A percentile compares a stretch with the other conserved stretches of the same genome.
These are phyloP conservation scores for Fusarium sp. DNA, from an alignment of 2,329 filamentous ascomycete genomes.

Conservation along the genomic window DNA sequence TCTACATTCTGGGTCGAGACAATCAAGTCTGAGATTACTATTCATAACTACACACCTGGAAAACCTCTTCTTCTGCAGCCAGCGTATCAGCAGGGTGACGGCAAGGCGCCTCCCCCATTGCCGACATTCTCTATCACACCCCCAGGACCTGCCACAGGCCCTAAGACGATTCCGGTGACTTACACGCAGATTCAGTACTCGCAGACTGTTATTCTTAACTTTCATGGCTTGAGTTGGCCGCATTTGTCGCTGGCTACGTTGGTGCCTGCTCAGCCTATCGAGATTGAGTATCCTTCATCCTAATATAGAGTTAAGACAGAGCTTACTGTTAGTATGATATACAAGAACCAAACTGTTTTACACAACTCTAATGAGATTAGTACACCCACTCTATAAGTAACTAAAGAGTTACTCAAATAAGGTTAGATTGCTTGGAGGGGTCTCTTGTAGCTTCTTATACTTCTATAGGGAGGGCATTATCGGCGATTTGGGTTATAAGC, in stretches of 20 bases:
- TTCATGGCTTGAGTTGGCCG: slow-evolving; percentile 5
- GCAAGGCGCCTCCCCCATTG: slow-evolving; percentile 4
- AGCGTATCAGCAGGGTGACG: neutral
- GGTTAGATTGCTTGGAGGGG: too few relatives aligned
- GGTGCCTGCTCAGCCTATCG: slow-evolving; percentile 5
- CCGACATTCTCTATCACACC: slow-evolving; percentile 9
- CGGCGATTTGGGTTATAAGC: too few relatives aligned
- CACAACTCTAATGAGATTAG: too few relatives aligned
- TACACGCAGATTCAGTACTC: slow-evolving; percentile 24
- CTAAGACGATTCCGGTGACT: neutral
- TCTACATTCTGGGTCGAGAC: slow-evolving; percentile 16
- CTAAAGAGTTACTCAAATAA: too few relatives aligned
- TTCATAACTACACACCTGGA: neutral
- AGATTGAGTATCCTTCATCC: neutral
- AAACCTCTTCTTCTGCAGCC: slow-evolving; percentile 1
- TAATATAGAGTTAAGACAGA: neutral
- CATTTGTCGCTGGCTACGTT: slow-evolving; percentile 16
- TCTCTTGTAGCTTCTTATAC: too few relatives aligned
- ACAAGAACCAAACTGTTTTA: too few relatives aligned
- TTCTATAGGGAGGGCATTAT: too few relatives aligned
- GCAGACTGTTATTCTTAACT: slow-evolving; percentile 9
- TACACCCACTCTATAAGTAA: too few relatives aligned
- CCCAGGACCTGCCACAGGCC: neutral
- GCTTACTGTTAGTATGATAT: neutral
- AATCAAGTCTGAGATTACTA: slow-evolving; percentile 1